Percentiles rank a stretch among this genome's conserved stretches.
Conservation (phyloP, 345 rosid genomes). For the Eucalyptus caleyi region DNA sequence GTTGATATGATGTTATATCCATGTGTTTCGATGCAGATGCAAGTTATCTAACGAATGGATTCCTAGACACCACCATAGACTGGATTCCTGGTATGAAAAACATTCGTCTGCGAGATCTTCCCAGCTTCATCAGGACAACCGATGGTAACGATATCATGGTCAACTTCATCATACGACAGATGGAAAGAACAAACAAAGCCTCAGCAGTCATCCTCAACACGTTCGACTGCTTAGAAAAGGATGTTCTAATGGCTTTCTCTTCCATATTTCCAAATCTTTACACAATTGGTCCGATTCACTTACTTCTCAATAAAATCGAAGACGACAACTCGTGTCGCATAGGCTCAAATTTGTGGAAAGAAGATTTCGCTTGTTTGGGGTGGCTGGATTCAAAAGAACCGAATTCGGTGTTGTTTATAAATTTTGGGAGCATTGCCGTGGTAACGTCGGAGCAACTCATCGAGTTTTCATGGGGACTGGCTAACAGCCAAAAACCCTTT, state of each 20-base stretch:
- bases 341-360: conserved; percentile 3
- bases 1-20: background rate
- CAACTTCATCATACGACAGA: background rate
- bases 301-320: background rate
- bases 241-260: conserved; percentile 4
- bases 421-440: conserved; percentile 9
- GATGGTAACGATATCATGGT: conserved; percentile 17
- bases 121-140: conserved; percentile 19
- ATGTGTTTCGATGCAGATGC: conserved; percentile 5
- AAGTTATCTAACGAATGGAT: conserved; percentile 8
- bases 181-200: conserved; percentile 6
- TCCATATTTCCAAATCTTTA: background rate
- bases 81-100: conserved; percentile 38
- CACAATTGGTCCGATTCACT: conserved; percentile 5
- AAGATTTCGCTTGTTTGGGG: background rate
- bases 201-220: conserved; percentile 25
- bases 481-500: background rate
- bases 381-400: conserved; percentile 5
- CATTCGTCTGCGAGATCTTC: conserved; percentile 29
- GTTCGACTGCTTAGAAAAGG: conserved; percentile 15
- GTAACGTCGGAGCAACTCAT: background rate
- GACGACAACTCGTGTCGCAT: background rate
- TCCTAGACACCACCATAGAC: conserved; percentile 17
- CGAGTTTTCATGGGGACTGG: conserved; percentile 14
- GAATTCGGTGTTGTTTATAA: conserved; percentile 3